Base-by-base conservation (phyloP, 1,139 yeast species). In the Blastobotrys proliferans region DNA sequence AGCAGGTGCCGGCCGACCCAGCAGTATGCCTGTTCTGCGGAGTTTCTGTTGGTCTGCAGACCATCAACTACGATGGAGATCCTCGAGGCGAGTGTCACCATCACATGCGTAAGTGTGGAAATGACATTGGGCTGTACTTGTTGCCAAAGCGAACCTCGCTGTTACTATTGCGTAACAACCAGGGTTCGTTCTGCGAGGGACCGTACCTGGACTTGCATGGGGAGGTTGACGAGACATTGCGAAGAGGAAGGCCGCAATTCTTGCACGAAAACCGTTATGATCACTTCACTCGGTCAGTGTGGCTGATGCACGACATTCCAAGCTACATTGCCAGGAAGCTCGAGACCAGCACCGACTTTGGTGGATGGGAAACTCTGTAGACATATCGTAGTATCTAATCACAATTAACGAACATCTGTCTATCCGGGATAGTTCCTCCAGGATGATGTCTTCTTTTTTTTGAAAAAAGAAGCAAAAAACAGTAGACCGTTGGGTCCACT, bases 351-450 rank as follows among this genome's bases (percentile, higher is more conserved):
- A 66, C 81, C 28, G 97, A 92, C 63, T 78, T 84, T 27, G 97
- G 97, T 10, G 97, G 97, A 1, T 92, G 98, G 98, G 94, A 84
- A 55, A 86, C 97, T 1, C 68, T 90, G 57, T 90, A 68, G 59
- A 19, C 16, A n/a, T n/a, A n/a, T n/a, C n/a, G n/a, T n/a, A n/a
- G n/a, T n/a, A n/a, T n/a, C n/a, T n/a, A n/a, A n/a, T n/a, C n/a
- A n/a, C n/a, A n/a, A n/a, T n/a, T n/a, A n/a, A n/a, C n/a, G n/a
- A n/a, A n/a, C n/a, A n/a, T n/a, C n/a, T n/a, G n/a, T n/a, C n/a
- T n/a, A n/a, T n/a, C n/a, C n/a, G n/a, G n/a, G n/a, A n/a, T n/a
- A n/a, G n/a, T n/a, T n/a, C n/a, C n/a, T n/a, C n/a, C n/a, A n/a
- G n/a, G n/a, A n/a, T n/a, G n/a, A n/a, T n/a, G n/a, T n/a, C n/a